These are phyloP conservation scores for Abrus pulchellus DNA, from an alignment of 306 rosid genomes.

Conservation along the genomic window DNA sequence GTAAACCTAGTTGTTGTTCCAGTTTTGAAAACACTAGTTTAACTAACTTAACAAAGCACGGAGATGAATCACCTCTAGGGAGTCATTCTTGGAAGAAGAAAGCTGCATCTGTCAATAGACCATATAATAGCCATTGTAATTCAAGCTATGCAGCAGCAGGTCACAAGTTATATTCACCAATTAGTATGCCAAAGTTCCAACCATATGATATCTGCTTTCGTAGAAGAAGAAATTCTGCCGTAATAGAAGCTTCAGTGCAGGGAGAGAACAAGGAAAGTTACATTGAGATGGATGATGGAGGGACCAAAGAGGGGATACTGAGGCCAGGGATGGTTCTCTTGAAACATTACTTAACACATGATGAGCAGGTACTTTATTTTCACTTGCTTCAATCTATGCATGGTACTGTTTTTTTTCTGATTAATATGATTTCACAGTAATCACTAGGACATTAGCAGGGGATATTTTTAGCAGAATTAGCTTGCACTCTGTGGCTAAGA, in stretches of 20 bases:
- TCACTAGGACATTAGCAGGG: neutral
- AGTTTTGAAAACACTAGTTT: slow-evolving; percentile 15
- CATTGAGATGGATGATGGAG: slow-evolving; percentile 31
- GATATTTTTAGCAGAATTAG: neutral
- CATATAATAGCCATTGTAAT: neutral
- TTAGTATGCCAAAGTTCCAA: slow-evolving; percentile 21
- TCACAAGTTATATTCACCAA: neutral
- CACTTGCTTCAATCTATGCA: neutral
- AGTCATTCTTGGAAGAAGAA: slow-evolving; percentile 44
- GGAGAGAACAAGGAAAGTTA: slow-evolving; percentile 19
- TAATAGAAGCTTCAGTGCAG: neutral
- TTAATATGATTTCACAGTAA: neutral
- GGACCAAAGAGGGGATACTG: slow-evolving; percentile 40
- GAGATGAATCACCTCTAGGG: slow-evolving; percentile 27
- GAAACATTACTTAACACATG: slow-evolving; percentile 53
- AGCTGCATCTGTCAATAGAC: neutral
- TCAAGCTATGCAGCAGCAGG: neutral
- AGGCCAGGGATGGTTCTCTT: slow-evolving; percentile 76
- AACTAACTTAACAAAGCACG: neutral
- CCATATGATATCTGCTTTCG: slow-evolving; percentile 61
- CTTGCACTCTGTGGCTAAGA: neutral
- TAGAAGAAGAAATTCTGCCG: slow-evolving; percentile 14
- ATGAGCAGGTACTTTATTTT: slow-evolving; percentile 59
- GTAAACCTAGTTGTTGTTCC: neutral
- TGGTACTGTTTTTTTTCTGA: too few species aligned